These are phyloP conservation scores for Halophytophthora polymorphica DNA, from an alignment of 352 stramenopile genomes.

Conservation along the genomic window DNA sequence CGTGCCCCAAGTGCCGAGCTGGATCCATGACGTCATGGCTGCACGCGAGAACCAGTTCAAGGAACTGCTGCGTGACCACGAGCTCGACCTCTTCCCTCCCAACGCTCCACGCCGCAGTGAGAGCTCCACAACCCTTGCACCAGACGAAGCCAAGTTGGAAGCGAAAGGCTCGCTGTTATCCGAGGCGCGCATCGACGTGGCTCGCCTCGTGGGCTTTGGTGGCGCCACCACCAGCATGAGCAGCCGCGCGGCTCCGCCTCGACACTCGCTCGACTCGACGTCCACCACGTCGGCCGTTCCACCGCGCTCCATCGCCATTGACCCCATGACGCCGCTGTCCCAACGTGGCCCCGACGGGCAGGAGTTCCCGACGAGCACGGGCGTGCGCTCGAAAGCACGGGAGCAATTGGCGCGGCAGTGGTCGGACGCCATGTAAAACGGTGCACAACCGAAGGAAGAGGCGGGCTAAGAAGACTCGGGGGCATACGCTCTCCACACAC, in stretches of 20 bases:
- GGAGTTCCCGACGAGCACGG: conserved; percentile 49
- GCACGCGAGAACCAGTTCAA: conserved; percentile 67
- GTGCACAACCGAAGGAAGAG: not conserved
- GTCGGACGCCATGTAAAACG: conserved; percentile 34
- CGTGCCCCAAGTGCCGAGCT: conserved; percentile 46
- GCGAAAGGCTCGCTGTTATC: conserved; percentile 20
- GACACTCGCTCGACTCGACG: conserved; percentile 3
- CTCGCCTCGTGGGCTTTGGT: conserved; percentile 27
- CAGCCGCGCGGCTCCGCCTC: conserved; percentile 6
- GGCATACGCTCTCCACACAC: no score
- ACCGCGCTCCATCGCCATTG: conserved; percentile 31
- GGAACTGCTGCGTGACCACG: conserved; percentile 42
- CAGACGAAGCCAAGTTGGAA: not conserved
- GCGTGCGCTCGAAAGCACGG: conserved; percentile 50
- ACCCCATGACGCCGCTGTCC: conserved; percentile 47
- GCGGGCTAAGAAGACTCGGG: not conserved
- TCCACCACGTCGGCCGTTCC: conserved; percentile 18
- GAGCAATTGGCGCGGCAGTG: conserved; percentile 60
- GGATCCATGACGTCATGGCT: conserved; percentile 54
- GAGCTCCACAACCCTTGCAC: not conserved
- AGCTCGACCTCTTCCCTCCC: conserved; percentile 44
- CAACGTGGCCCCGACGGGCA: conserved; percentile 22
- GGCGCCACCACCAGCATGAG: conserved; percentile 27
- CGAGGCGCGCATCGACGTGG: conserved; percentile 35
- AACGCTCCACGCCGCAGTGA: conserved; percentile 6